Base-by-base conservation (phyloP, 2,329 filamentous ascomycete genomes). In the Alternaria hordeiaustralica region DNA sequence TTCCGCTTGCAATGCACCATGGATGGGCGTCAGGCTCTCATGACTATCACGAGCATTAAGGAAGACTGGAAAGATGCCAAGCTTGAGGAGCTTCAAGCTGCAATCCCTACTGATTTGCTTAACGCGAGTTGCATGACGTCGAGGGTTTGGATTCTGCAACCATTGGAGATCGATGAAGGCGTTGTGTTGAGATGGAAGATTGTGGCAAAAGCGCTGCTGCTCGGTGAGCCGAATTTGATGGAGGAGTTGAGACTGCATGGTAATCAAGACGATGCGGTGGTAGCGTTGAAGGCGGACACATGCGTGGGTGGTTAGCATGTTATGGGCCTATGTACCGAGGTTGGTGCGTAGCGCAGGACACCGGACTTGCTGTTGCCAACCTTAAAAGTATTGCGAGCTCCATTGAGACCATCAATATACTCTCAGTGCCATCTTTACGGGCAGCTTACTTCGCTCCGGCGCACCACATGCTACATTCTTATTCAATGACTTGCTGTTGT, bases 221-320 rank as follows among this genome's bases (percentile, higher is more conserved):
- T 70, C 28, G 68, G 68, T 41, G 68, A 70, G 21, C 60, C 68
- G 5, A 56, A 67, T 23, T 55, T 68, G 36, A 60, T 46, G 30
- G 36, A 13, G 6, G 60, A 67, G 12, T 50, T 43, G 11, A 49
- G 25, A 33, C 21, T 7, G 3, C 58, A 59, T 20, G 23, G 23
- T 20, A 58, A 46, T 23, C 59, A 21, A 18, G 47, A 60, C 3
- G 58, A 57, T 21, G 62, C 65, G 12, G 54, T 58, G 3, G 45
- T 61, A 18, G 20, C 25, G 15, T 26, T 63, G 10, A 46, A 49
- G 20, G 30, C 13, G 13, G 49, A 21, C 21, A 23, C 8, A 41
- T 33, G 49, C 13, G 30, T 53, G 43, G 54, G 15, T 23, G 25
- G 21, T 30, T 56, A 59, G 45, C 6, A 53, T 53, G 5, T 8